Evolutionary conservation across 2,329 filamentous ascomycete species (phyloP).

Genomic region (Aspergillus piperis): DNA sequence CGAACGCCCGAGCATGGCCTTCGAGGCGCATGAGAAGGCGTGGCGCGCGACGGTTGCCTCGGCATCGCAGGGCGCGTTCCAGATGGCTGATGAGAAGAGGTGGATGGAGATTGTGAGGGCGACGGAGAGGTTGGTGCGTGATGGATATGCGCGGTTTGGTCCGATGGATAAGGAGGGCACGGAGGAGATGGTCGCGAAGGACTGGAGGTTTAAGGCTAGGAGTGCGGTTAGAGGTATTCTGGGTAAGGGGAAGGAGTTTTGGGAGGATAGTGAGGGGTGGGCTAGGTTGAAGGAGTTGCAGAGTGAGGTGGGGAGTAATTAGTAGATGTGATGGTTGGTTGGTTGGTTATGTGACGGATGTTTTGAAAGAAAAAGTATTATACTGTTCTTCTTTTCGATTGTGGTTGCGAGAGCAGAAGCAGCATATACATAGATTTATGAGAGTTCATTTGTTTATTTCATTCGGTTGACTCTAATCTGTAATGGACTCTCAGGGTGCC

Average conservation of each 20-base stretch:
- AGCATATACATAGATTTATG: background rate
- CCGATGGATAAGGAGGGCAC: constrained; percentile 59
- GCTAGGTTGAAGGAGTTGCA: constrained; percentile 40
- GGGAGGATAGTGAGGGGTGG: constrained; percentile 68
- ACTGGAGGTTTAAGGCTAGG: constrained; percentile 86
- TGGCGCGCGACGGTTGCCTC: constrained; percentile 70
- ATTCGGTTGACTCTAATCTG: background rate
- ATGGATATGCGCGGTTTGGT: constrained; percentile 79
- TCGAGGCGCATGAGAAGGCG: constrained; percentile 84
- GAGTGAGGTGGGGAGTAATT: constrained; percentile 33
- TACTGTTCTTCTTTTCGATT: background rate
- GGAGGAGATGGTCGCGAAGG: constrained; percentile 64
- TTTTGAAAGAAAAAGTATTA: background rate
- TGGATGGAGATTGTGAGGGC: constrained; percentile 75
- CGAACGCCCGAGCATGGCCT: constrained; percentile 67
- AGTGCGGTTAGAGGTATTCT: constrained; percentile 81
- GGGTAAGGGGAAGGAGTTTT: constrained; percentile 75
- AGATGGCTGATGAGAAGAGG: constrained; percentile 59
- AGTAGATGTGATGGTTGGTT: constrained; percentile 8
- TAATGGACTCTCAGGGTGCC: too few species aligned
- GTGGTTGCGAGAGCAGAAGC: background rate
- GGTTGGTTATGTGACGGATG: background rate
- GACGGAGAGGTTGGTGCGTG: constrained; percentile 74
- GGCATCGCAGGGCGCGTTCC: constrained; percentile 47
- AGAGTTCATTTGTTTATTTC: background rate